Percentiles rank a stretch among this genome's conserved stretches.
phyloP scores from a whole-genome alignment of 108 stramenopile genomes.

The Epipyxis sp. region DNA sequence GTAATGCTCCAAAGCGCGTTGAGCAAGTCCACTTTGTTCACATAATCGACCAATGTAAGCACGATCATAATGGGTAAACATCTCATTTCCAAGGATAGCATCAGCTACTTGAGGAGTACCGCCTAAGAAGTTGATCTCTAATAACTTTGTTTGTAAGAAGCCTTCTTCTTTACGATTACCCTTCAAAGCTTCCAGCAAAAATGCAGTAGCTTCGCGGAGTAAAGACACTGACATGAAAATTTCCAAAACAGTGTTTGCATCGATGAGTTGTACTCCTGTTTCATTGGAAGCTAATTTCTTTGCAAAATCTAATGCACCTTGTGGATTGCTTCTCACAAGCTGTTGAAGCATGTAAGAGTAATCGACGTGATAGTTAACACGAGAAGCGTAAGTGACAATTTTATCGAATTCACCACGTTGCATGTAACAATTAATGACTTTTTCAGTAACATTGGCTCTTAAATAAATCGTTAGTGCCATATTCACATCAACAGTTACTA shows the following conservation, averaged over 20 bases:
- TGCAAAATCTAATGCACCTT: conserved; percentile 88
- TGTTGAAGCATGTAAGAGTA: conserved; percentile 94
- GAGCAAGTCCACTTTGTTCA: conserved; percentile 94
- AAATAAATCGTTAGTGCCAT: conserved; percentile 97
- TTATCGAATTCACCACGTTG: conserved; percentile 97
- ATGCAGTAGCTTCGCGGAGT: conserved; percentile 32
- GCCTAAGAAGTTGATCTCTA: conserved; percentile 99
- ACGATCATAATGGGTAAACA: conserved; percentile 94
- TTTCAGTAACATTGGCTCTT: conserved; percentile 84
- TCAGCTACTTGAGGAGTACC: conserved; percentile 99
- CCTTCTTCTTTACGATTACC: conserved; percentile 97
- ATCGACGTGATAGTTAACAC: conserved; percentile 91
- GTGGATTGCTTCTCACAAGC: conserved; percentile 91
- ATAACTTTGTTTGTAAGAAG: conserved; percentile 96
- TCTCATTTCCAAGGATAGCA: conserved; percentile 97
- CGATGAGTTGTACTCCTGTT: conserved; percentile 85
- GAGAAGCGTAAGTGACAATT: conserved; percentile 92
- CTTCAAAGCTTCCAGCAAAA: conserved; percentile 36
- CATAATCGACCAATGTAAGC: conserved; percentile 94
- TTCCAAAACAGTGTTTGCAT: conserved; percentile 93
- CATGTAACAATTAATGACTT: conserved; percentile 98
- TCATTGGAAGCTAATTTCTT: conserved; percentile 65
- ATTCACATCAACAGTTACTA: conserved; percentile 81
- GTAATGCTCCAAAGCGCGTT: conserved; percentile 99
- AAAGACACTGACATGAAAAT: conserved; percentile 74